phyloP scores from a whole-genome alignment of 2,329 filamentous ascomycete species.

The Xylariales sp. region DNA sequence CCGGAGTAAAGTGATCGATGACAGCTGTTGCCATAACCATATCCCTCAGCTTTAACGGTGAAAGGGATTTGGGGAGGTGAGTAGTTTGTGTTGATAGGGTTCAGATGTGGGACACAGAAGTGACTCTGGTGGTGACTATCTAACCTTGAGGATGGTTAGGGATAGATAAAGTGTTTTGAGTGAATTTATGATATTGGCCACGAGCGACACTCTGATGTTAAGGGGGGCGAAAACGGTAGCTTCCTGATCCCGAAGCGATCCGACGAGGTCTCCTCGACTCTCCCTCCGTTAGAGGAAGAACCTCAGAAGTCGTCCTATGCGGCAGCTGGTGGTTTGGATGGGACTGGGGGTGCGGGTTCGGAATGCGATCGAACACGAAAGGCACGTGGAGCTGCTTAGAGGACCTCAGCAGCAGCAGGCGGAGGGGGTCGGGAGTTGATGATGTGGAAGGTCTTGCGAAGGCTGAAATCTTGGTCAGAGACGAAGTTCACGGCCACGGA shows the following conservation, averaged over 20 bases:
- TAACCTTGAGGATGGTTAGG: conserved; percentile 6
- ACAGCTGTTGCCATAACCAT: conserved; percentile 63
- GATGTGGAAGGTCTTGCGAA: conserved; percentile 60
- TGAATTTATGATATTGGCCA: too few species aligned
- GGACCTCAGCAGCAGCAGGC: conserved; percentile 43
- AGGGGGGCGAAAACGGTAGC: conserved; percentile 92
- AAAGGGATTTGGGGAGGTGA: conserved; percentile 18
- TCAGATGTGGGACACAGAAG: conserved; percentile 13
- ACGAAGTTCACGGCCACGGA: conserved; percentile 55
- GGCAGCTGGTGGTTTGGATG: conserved; percentile 81
- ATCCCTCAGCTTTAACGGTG: conserved; percentile 37
- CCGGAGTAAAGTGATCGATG: conserved; percentile 48
- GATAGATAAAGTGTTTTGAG: too few species aligned
- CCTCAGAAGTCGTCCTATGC: conserved; percentile 97
- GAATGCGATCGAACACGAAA: conserved; percentile 45
- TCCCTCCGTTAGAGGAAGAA: conserved; percentile 99
- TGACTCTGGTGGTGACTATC: conserved; percentile 12
- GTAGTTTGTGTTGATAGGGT: too few species aligned
- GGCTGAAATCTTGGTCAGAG: conserved; percentile 67
- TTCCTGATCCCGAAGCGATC: conserved; percentile 84
- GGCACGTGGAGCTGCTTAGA: conserved; percentile 44
- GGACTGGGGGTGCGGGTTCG: conserved; percentile 46
- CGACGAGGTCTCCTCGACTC: conserved; percentile 99
- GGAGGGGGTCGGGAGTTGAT: conserved; percentile 63
- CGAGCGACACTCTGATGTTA: conserved; percentile 55